phyloP scores from a whole-genome alignment of 73 alveolate genomes.

The Paraurostyla sp. region DNA sequence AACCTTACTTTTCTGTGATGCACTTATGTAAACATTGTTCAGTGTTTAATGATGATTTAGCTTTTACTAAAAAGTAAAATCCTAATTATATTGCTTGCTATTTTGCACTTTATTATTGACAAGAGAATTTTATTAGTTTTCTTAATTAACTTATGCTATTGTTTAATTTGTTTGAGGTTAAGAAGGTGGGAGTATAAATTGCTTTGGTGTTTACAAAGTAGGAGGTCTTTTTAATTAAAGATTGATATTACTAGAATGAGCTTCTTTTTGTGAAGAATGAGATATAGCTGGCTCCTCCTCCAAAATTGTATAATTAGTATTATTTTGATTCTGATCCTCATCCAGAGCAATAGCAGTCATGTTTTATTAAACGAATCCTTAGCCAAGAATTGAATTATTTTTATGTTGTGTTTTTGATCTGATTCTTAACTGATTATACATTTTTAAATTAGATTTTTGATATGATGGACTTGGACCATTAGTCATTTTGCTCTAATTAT shows the following conservation, averaged over 20 bases:
- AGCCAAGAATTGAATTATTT: too few species aligned
- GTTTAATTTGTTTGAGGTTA: not conserved
- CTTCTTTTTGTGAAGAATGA: too few species aligned
- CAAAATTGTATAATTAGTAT: not conserved
- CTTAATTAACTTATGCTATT: not conserved
- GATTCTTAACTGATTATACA: not conserved
- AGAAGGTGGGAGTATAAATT: not conserved
- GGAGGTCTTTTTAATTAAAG: conserved; percentile 18
- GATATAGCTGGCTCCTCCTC: not conserved
- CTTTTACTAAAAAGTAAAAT: not conserved
- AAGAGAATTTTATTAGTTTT: too few species aligned
- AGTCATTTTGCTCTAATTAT: not conserved
- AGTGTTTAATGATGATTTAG: not conserved
- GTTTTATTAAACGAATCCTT: too few species aligned
- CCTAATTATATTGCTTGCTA: not conserved
- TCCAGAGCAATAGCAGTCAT: too few species aligned
- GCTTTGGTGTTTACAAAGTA: not conserved
- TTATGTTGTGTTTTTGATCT: conserved; percentile 24
- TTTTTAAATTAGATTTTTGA: not conserved
- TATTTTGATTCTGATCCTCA: not conserved
- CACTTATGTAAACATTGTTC: not conserved
- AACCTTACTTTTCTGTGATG: not conserved
- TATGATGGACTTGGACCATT: not conserved
- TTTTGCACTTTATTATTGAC: not conserved
- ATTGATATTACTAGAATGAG: too few species aligned